Base-by-base conservation (phyloP, 2,329 filamentous ascomycete species). In the Pestalotiopsis sp. region DNA sequence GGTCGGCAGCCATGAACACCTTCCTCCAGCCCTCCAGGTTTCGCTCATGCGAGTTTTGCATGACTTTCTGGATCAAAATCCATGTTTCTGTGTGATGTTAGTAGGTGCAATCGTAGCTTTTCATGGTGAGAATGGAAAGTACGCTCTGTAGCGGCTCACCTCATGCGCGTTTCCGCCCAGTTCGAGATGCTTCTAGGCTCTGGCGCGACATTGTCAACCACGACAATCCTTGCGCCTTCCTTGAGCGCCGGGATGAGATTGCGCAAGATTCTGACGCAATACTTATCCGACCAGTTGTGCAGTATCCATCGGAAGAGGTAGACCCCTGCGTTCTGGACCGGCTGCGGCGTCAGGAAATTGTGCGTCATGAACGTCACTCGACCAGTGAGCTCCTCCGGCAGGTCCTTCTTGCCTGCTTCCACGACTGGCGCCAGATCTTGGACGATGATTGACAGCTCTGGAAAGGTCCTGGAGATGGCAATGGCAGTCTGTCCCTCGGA, bases 401-500 rank as follows among this genome's bases (percentile, higher is more conserved):
- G 59, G 6, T 38, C 4, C 25, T 57, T 17, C 52, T 69, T 12
- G 11, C 58, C 69, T 3, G 3, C 4, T 2, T n/a, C 57, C 6
- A 72, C 63, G 0, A 74, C 69, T 12, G 69, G 45, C 17, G 66
- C 70, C 4, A 73, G 56, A 38, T 75, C 83, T 79, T 73, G 82
- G 75, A 69, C 75, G 0, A 75, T 62, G n/a, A 73, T 41, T 59
- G 23, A 25, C 20, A 59, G 57, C 14, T 59, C 1, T 38, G 81
- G 80, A 77, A 84, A 88, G 68, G 76, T 78, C 70, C 80, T 80
- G 2, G 86, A 88, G 59, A 91, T 78, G 4, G 84, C 86, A n/a
- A 87, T 81, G 63, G 81, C 84, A 20, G 86, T 84, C 61, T 88
- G 86, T 0, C 89, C 89, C 66, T 87, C 85, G 23, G 85, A 87